phyloP scores from a whole-genome alignment of 768 basidiomycete species.

The Lactarius indigo region DNA sequence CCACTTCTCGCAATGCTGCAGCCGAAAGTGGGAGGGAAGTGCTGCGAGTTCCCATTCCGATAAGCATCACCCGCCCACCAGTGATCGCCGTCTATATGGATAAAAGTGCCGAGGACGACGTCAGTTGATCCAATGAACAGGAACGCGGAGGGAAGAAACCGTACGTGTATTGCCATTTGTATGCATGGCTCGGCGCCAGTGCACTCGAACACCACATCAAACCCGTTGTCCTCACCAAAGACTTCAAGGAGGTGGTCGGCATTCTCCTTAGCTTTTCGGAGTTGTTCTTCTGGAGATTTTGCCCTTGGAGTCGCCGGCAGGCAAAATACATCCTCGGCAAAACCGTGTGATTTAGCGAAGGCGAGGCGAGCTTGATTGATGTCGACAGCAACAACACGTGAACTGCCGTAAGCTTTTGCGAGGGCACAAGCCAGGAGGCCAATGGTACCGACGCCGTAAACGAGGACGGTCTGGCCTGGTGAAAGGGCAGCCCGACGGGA shows the following conservation, averaged over 20 bases:
- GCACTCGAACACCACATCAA: conserved; percentile 93
- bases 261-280: conserved; percentile 57
- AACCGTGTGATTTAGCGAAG: conserved; percentile 72
- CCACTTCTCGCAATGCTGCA: conserved; percentile 85
- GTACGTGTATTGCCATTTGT: conserved; percentile 85
- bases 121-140: conserved; percentile 7
- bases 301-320: conserved; percentile 47
- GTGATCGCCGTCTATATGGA: conserved; percentile 63
- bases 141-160: conserved; percentile 34
- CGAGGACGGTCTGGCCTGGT: conserved; percentile 69
- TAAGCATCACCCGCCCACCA: conserved; percentile 88
- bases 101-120: conserved; percentile 21
- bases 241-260: conserved; percentile 47
- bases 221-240: conserved; percentile 69
- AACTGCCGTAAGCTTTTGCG: conserved; percentile 66
- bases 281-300: conserved; percentile 54
- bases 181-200: conserved; percentile 91
- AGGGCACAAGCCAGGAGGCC: conserved; percentile 86
- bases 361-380: conserved; percentile 80
- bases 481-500: conserved; percentile 41
- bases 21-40: conserved; percentile 78
- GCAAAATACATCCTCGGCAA: conserved; percentile 70
- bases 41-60: conserved; percentile 92
- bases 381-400: conserved; percentile 73
- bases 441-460: conserved; percentile 92